These are phyloP conservation scores for Alternaria sp. DNA, from an alignment of 2,329 filamentous ascomycete genomes.

Conservation along the genomic window DNA sequence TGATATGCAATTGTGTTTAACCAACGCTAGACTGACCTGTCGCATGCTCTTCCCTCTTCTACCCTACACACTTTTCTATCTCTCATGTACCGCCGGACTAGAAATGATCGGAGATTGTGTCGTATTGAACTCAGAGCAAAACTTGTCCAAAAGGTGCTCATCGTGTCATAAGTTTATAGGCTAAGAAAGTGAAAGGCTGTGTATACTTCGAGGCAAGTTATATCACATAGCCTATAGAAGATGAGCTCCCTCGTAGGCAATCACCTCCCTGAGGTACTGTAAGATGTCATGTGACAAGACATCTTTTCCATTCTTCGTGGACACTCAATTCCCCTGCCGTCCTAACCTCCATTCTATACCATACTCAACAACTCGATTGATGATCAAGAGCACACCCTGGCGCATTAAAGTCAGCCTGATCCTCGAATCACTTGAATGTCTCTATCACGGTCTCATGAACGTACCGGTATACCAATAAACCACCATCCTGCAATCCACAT, in stretches of 20 bases:
- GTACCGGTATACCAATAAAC: slow-evolving; percentile 11
- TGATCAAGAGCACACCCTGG: background rate
- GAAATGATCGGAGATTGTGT: background rate
- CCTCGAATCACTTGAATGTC: background rate
- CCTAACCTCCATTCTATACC: background rate
- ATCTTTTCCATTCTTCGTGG: background rate
- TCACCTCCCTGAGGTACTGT: too few species aligned
- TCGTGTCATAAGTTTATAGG: background rate
- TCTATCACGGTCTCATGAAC: background rate
- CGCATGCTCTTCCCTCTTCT: background rate
- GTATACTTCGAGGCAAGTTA: too few species aligned
- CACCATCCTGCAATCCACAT: slow-evolving; percentile 10
- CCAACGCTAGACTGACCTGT: background rate
- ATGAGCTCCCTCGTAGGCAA: too few species aligned
- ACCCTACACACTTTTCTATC: background rate
- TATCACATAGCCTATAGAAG: too few species aligned
- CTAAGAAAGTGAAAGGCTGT: background rate
- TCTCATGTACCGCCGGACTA: background rate
- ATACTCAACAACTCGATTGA: background rate
- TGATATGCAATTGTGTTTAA: background rate
- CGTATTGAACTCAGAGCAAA: background rate
- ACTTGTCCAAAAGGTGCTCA: background rate
- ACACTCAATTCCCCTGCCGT: background rate
- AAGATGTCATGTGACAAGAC: background rate
- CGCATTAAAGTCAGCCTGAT: background rate